These are phyloP conservation scores for Coprinellus aureogranulatus DNA, from an alignment of 768 basidiomycete genomes.

Conservation along the genomic window DNA sequence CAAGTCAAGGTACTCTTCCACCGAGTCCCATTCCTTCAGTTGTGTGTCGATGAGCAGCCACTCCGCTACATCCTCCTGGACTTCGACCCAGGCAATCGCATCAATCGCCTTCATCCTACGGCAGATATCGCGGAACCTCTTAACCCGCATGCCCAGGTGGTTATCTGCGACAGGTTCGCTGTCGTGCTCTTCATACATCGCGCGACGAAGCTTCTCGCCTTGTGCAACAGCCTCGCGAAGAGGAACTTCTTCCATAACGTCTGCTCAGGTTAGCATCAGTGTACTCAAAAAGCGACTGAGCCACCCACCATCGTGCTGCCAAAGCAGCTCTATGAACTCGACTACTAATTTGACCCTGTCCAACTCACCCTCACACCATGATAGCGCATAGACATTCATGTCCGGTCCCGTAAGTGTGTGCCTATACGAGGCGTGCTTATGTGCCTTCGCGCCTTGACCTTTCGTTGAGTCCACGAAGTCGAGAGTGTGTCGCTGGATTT, in stretches of 20 bases:
- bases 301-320: neutral
- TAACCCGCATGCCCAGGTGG: neutral
- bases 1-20: neutral
- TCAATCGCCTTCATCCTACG: neutral
- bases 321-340: neutral
- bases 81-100: neutral
- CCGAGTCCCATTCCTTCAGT: neutral
- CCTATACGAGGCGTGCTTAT: neutral
- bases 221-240: neutral
- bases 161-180: neutral
- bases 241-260: neutral
- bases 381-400: neutral
- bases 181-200: conserved; percentile 1
- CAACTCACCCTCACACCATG: neutral
- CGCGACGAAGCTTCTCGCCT: neutral
- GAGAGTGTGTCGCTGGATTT: neutral
- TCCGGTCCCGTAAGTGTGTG: neutral
- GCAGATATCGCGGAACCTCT: neutral
- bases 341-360: neutral
- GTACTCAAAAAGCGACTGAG: neutral
- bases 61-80: neutral
- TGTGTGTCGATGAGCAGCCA: neutral
- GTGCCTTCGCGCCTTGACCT: neutral
- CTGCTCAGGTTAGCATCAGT: no score
- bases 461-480: neutral